Conservation (phyloP, 257 asterid genomes). For the Capsicum rhomboideum region DNA sequence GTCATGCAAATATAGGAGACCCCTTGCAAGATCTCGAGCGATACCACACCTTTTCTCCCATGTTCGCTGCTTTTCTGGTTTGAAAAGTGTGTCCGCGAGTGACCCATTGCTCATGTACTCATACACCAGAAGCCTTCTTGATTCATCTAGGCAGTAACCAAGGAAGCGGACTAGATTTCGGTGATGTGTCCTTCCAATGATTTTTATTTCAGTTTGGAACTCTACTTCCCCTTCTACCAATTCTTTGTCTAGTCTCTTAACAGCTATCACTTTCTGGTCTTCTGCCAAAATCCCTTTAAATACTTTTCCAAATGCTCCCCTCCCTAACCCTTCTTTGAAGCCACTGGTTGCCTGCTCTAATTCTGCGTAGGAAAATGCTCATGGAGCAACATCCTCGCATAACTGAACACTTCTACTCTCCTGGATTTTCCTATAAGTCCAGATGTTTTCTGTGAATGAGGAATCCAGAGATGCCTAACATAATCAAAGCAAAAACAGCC, state of each 20-base stretch:
- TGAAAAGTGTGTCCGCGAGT: too few relatives aligned
- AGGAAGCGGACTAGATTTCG: too few relatives aligned
- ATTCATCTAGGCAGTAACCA: too few relatives aligned
- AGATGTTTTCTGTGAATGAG: background rate
- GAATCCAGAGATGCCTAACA: conserved; percentile 11
- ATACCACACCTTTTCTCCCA: conserved; percentile 34
- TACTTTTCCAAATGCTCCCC: conserved; percentile 40
- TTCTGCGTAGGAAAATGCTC: conserved; percentile 21
- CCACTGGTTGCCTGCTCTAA: conserved; percentile 25
- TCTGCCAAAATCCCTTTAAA: conserved; percentile 26
- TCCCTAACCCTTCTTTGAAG: conserved; percentile 38
- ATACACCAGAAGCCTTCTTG: too few relatives aligned
- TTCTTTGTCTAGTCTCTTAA: conserved; percentile 8
- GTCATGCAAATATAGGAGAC: conserved; percentile 49
- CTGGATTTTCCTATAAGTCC: background rate
- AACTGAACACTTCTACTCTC: background rate
- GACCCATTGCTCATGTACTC: too few relatives aligned
- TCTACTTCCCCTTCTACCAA: too few relatives aligned
- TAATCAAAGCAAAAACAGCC: background rate
- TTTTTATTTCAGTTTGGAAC: too few relatives aligned
- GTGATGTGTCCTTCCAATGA: too few relatives aligned
- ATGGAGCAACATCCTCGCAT: background rate
- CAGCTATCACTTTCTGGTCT: conserved; percentile 21
- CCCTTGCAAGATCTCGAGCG: conserved; percentile 36
- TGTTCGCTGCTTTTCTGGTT: background rate